phyloP scores from a whole-genome alignment of 1,284 basidiomycete genomes.

The Lentinula novae-zelandiae region DNA sequence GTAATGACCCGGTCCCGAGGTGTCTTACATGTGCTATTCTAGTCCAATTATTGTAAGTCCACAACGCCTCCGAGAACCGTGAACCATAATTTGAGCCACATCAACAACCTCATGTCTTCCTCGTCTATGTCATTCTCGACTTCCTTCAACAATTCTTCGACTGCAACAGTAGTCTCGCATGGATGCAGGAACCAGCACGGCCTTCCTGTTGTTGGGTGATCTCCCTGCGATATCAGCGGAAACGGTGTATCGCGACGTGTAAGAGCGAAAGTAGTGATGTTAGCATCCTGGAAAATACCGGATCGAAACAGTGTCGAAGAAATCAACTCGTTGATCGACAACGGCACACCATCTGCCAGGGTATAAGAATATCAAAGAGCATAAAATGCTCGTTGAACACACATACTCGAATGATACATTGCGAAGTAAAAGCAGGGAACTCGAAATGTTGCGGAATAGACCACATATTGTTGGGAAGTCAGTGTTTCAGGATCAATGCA shows the following conservation, averaged over 20 bases:
- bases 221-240: constrained; percentile 77
- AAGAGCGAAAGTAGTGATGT: constrained; percentile 50
- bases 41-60: constrained; percentile 30
- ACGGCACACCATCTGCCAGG: constrained; percentile 57
- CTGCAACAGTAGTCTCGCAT: constrained; percentile 64
- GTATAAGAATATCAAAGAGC: constrained; percentile 9
- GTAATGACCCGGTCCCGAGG: background rate
- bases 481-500: constrained; percentile 25
- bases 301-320: constrained; percentile 56
- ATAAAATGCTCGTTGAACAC: constrained; percentile 8
- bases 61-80: constrained; percentile 64
- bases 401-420: constrained; percentile 62
- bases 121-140: constrained; percentile 25
- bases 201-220: constrained; percentile 70
- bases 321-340: constrained; percentile 53
- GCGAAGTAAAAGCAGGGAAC: constrained; percentile 81
- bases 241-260: constrained; percentile 49
- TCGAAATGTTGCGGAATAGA: constrained; percentile 69
- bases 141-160: constrained; percentile 64
- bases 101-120: constrained; percentile 29
- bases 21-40: constrained; percentile 8
- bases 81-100: constrained; percentile 73
- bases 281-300: constrained; percentile 38
- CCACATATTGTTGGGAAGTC: constrained; percentile 57
- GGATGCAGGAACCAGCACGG: constrained; percentile 84